These are phyloP conservation scores for Pythium volutum DNA, from an alignment of 352 stramenopile genomes.

Conservation along the genomic window DNA sequence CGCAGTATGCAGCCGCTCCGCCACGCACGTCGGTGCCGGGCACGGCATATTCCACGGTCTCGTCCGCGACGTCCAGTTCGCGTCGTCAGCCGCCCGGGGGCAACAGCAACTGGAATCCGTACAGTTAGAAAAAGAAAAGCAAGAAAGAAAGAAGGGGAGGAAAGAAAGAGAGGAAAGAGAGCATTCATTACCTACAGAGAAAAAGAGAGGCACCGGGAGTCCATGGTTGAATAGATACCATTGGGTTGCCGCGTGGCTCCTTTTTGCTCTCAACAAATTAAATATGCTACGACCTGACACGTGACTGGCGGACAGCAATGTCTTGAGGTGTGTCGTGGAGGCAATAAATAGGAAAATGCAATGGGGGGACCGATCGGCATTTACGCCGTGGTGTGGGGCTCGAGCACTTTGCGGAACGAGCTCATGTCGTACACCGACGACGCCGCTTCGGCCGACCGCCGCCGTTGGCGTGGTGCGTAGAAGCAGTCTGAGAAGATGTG, in stretches of 20 bases:
- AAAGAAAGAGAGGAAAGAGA: background rate
- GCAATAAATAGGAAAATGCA: conserved; percentile 7
- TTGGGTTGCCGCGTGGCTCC: background rate
- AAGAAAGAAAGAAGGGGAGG: background rate
- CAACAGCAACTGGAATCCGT: conserved; percentile 60
- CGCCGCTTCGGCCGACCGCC: conserved; percentile 17
- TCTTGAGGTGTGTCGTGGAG: background rate
- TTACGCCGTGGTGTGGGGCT: conserved; percentile 14
- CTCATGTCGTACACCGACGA: conserved; percentile 40
- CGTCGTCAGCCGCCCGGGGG: conserved; percentile 58
- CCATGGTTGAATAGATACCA: background rate
- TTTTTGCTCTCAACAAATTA: background rate
- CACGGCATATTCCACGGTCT: conserved; percentile 12
- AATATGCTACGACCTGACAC: background rate
- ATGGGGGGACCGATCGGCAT: background rate
- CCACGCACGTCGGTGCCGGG: conserved; percentile 11
- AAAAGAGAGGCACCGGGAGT: background rate
- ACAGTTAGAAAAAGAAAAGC: conserved; percentile 18
- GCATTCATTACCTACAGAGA: background rate
- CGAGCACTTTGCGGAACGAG: conserved; percentile 40
- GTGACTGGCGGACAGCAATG: background rate
- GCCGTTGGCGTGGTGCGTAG: background rate
- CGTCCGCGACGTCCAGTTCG: conserved; percentile 16
- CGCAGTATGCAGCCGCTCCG: background rate
- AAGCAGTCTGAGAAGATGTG: conserved; percentile 24